Percentiles rank a stretch among this genome's conserved stretches.
phyloP scores from a whole-genome alignment of 352 stramenopile species.

The Phytophthora cryptogea region DNA sequence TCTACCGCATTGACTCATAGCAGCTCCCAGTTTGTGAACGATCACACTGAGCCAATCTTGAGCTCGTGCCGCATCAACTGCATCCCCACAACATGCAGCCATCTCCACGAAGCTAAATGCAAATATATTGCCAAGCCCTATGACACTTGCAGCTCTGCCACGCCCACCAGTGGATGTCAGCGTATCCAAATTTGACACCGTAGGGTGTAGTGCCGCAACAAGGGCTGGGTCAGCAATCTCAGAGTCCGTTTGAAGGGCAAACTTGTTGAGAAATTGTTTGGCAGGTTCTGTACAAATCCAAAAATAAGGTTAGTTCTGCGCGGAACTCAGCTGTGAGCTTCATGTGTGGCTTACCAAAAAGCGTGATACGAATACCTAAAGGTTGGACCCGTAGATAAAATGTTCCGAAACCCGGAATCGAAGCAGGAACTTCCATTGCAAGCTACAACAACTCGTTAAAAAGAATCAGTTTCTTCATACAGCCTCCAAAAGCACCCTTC shows the following conservation, averaged over 20 bases:
- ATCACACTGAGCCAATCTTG: conserved; percentile 66
- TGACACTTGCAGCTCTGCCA: conserved; percentile 9
- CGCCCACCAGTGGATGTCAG: neutral
- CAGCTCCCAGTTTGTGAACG: conserved; percentile 59
- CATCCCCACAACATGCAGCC: conserved; percentile 58
- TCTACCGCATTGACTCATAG: conserved; percentile 51
- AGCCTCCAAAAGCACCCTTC: neutral
- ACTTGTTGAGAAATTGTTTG: conserved; percentile 54
- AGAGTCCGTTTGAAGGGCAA: conserved; percentile 44
- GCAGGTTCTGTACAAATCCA: conserved; percentile 54
- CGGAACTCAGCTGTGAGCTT: neutral
- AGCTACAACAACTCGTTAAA: conserved; percentile 39
- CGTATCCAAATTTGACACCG: conserved; percentile 6
- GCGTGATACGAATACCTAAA: conserved; percentile 56
- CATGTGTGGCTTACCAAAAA: conserved; percentile 53
- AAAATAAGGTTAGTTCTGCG: neutral
- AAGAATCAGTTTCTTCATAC: neutral
- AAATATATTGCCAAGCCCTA: conserved; percentile 22
- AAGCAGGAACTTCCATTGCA: conserved; percentile 71
- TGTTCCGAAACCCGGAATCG: conserved; percentile 72
- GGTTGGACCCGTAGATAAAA: conserved; percentile 54
- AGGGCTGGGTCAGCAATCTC: conserved; percentile 23
- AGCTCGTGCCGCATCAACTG: conserved; percentile 49
- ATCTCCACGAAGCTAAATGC: conserved; percentile 75
- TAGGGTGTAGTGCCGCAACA: conserved; percentile 6